Base-by-base conservation (phyloP, 1,284 basidiomycete genomes). In the Ustilago trichophora region DNA sequence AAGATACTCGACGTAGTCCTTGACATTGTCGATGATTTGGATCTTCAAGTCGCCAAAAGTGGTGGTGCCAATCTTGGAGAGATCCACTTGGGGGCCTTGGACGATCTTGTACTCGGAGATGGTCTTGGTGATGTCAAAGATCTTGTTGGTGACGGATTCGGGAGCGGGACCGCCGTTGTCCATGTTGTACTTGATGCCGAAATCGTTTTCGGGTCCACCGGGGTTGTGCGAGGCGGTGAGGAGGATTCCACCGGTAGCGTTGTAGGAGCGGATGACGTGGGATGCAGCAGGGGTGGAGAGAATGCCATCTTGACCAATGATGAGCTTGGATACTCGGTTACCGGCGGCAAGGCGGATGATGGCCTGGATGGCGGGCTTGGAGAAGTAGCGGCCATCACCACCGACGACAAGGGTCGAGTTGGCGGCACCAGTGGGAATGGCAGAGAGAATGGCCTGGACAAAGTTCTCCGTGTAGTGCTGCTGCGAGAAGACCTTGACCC, bases 401-500 rank as follows among this genome's bases (percentile, higher is more conserved):
- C 95, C 95, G 76, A 98, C 88, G 75, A 98, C 95, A 68, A 98
- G 86, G 11, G 94, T 97, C 57, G 89, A 84, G 54, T 84, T 85
- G 68, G 84, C 77, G 9, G 84, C 86, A 31, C 89, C 92, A 43
- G 89, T 87, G 13, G 89, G 86, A 83, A 98, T 92, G 52, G 93
- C 91, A 76, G 92, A 89, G 75, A 98, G 88, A 83, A 93, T 98
- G 73, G 93, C 85, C 84, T 98, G 95, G 58, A 98, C 83, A 80
- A 98, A 98, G 87, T 98, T 98, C 84, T 98, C 95, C 40, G 96
- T 98, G 85, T 98, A 98, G 85, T 98, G 88, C 89, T 92, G 81
- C 74, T 80, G 80, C 38, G 75, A 59, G 45, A 82, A 81, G 34
- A 81, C 79, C 74, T 77, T 81, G 54, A 81, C 80, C 22, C 75